Percentiles rank a stretch among this genome's conserved stretches.
phyloP scores from a whole-genome alignment of 495 filamentous ascomycete species.

The Saxispiralis lemnorum region DNA sequence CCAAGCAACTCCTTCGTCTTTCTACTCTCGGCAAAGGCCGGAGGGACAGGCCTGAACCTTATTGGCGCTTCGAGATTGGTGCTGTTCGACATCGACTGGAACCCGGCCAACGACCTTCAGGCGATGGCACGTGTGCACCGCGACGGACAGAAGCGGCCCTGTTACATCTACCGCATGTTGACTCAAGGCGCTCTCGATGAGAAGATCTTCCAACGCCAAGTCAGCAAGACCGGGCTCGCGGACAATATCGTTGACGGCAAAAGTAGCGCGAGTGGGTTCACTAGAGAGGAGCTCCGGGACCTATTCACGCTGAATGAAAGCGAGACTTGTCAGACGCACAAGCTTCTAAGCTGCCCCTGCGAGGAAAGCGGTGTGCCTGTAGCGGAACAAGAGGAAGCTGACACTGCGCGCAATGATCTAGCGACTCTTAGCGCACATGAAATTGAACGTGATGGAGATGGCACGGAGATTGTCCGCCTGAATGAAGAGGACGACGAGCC shows the following conservation, averaged over 20 bases:
- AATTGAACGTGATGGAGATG: conserved; percentile 18
- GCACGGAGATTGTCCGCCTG: conserved; percentile 17
- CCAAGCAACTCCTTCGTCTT: conserved; percentile 49
- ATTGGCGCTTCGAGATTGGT: conserved; percentile 60
- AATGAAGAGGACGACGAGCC: conserved; percentile 6
- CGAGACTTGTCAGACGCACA: conserved; percentile 47
- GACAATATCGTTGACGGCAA: conserved; percentile 51
- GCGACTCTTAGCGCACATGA: conserved; percentile 9
- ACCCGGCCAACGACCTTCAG: conserved; percentile 62
- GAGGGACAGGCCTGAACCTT: conserved; percentile 60
- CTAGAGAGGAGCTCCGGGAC: conserved; percentile 49
- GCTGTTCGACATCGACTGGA: conserved; percentile 73
- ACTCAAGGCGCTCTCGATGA: conserved; percentile 61
- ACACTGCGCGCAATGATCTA: conserved; percentile 7
- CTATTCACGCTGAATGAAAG: conserved; percentile 52
- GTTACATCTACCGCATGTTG: conserved; percentile 57
- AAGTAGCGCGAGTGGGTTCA: conserved; percentile 41
- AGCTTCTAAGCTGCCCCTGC: conserved; percentile 50
- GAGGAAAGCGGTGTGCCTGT: conserved; percentile 34
- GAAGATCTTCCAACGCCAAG: conserved; percentile 71
- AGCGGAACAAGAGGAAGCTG: conserved; percentile 1
- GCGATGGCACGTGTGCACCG: conserved; percentile 77
- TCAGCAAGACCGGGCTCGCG: conserved; percentile 56
- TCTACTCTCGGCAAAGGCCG: conserved; percentile 62
- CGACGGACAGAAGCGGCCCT: conserved; percentile 54